These are phyloP conservation scores for Lactarius quietus DNA, from an alignment of 768 basidiomycete genomes.

Conservation along the genomic window DNA sequence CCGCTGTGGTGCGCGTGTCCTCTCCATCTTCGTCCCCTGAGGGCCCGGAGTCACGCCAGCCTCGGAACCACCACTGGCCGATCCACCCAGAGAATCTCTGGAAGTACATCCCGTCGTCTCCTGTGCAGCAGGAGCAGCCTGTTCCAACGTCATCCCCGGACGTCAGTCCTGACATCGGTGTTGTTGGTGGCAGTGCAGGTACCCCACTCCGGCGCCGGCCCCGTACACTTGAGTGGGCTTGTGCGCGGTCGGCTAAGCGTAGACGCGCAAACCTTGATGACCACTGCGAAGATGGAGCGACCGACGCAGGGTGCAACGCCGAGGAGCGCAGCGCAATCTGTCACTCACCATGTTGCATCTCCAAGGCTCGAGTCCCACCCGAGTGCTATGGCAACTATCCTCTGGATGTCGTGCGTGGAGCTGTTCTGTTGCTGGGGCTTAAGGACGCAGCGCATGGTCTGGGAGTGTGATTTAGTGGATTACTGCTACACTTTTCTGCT, in stretches of 20 bases:
- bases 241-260: slow-evolving; percentile 40
- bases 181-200: slow-evolving; percentile 18
- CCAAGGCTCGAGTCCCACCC: slow-evolving; percentile 23
- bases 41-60: slow-evolving; percentile 7
- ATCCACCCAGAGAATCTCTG: slow-evolving; percentile 31
- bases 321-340: slow-evolving; percentile 1
- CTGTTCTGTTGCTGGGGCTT: slow-evolving; percentile 30
- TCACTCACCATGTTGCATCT: background rate
- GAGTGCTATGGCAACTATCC: slow-evolving; percentile 29
- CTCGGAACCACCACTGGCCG: slow-evolving; percentile 13
- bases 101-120: slow-evolving; percentile 32
- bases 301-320: slow-evolving; percentile 16
- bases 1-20: background rate
- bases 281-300: slow-evolving; percentile 25
- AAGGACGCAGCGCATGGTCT: background rate
- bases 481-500: slow-evolving; percentile 5
- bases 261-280: slow-evolving; percentile 28
- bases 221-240: slow-evolving; percentile 45
- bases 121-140: slow-evolving; percentile 25
- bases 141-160: slow-evolving; percentile 23
- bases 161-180: slow-evolving; percentile 16
- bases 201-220: slow-evolving; percentile 22
- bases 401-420: slow-evolving; percentile 33
- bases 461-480: slow-evolving; percentile 7
- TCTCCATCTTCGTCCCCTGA: slow-evolving; percentile 13